Evolutionary conservation across 2,329 filamentous ascomycete species (phyloP), one percentile per base, ranked within the genome.

Genomic region (Epichloe gansuensis): DNA sequence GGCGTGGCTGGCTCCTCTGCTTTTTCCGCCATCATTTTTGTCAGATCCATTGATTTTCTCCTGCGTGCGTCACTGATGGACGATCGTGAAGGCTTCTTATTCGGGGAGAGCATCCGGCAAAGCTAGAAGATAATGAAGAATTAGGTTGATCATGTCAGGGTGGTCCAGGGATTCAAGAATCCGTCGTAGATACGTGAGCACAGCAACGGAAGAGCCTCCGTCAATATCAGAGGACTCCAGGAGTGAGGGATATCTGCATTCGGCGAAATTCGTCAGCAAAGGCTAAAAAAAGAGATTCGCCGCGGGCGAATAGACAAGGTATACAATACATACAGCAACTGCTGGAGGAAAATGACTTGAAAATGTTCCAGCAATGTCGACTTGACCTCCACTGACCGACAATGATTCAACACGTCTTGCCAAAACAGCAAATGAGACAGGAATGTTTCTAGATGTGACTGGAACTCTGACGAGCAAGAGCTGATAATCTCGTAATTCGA

Each of bases 341-440:
- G 93, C 67, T 96, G 89, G 50, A 98, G 73, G 66, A 98, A 98
- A 37, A 98, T 82, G 60, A 97, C 86, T 65, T 96, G 91, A 63
- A 98, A 98, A 69, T 98, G 93, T 65, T 98, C 93, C 35, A 98
- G 76, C 49, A 98, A 74, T 1, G 91, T 96, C 59, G 88, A 88
- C 65, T 91, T 93, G 60, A 98, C 89, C 64, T 97, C 91, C 1
- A 83, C 76, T 3, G 91, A 97, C 61, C 84, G 83, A 71, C 93
- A 98, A 68, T 97, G 91, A 66, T 97, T 93, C 55, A 98, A 74
- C 37, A 96, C 91, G 67, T 98, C 93, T 70, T 98, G 93, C 93
- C 93, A 98, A 65, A 98, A 98, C 5, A 94, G 75, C 48, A 98
- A 77, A 64, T 97, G 94, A 0, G 93, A 95, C 43, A 98, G 76